phyloP scores from a whole-genome alignment of 805 yeast genomes.

The Lachancea mirantina region DNA sequence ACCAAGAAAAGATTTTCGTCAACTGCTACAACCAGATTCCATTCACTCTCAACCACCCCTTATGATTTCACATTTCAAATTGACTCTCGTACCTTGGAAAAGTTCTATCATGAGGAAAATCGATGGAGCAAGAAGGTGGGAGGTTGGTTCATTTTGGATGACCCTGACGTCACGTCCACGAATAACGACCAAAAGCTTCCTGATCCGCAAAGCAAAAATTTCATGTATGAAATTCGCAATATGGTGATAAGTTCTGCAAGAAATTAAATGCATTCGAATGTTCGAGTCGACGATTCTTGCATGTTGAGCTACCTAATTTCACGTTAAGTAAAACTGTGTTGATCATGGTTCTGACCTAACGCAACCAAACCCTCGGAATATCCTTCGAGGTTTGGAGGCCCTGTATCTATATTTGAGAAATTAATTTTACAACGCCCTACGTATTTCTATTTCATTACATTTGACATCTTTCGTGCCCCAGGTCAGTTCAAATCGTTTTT shows the following conservation, averaged over 20 bases:
- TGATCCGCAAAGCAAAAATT: constrained; percentile 18
- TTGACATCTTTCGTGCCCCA: too few species aligned
- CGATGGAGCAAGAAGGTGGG: constrained; percentile 29
- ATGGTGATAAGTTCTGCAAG: constrained; percentile 31
- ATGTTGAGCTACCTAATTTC: too few species aligned
- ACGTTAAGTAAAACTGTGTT: too few species aligned
- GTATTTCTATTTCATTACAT: too few species aligned
- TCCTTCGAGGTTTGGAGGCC: too few species aligned
- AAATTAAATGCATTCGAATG: constrained; percentile 10
- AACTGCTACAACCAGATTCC: constrained; percentile 18
- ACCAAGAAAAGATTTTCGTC: constrained; percentile 13
- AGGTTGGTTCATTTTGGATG: constrained; percentile 25
- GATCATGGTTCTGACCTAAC: too few species aligned
- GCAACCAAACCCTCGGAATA: too few species aligned
- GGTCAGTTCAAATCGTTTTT: neutral
- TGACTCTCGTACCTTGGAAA: constrained; percentile 20
- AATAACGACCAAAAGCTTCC: constrained; percentile 13
- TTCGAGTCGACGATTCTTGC: too few species aligned
- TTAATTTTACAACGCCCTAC: too few species aligned
- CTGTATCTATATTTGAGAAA: too few species aligned
- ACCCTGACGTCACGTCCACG: constrained; percentile 7
- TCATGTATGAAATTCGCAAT: constrained; percentile 30
- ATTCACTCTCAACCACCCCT: constrained; percentile 14
- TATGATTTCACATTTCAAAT: constrained; percentile 14
- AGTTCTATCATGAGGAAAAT: constrained; percentile 30